These are phyloP conservation scores for Keithomyces neogunnii DNA, from an alignment of 2,329 filamentous ascomycete genomes.

Conservation along the genomic window DNA sequence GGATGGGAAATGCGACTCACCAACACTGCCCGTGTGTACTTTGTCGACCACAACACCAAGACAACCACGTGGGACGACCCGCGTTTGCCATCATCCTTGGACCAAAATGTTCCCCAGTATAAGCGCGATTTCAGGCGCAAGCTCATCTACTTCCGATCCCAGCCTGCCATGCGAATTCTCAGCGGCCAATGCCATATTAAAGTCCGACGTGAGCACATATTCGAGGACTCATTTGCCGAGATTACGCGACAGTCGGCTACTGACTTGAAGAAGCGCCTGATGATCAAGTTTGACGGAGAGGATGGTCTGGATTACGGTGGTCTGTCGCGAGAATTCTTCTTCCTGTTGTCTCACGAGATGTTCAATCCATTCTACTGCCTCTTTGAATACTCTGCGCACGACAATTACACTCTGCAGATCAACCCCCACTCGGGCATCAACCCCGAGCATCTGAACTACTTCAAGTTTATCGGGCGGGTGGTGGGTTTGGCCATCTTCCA, in stretches of 20 bases:
- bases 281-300: slow-evolving; percentile 99
- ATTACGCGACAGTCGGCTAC: slow-evolving; percentile 94
- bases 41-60: slow-evolving; percentile 99
- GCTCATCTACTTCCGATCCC: slow-evolving; percentile 97
- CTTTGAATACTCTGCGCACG: slow-evolving; percentile 98
- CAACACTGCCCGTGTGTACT: slow-evolving; percentile 95
- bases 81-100: slow-evolving; percentile 84
- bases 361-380: slow-evolving; percentile 99
- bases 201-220: slow-evolving; percentile 91
- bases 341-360: slow-evolving; percentile 98
- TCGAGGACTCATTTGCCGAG: slow-evolving; percentile 97
- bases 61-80: slow-evolving; percentile 99
- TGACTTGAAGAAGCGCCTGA: slow-evolving; percentile 94
- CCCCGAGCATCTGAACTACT: slow-evolving; percentile 98
- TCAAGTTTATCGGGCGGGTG: slow-evolving; percentile 98
- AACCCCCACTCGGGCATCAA: slow-evolving; percentile 99
- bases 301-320: slow-evolving; percentile 97
- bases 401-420: slow-evolving; percentile 99
- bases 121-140: slow-evolving; percentile 98
- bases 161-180: slow-evolving; percentile 89
- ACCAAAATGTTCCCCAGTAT: slow-evolving; percentile 98
- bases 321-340: slow-evolving; percentile 98
- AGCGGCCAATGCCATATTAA: slow-evolving; percentile 98
- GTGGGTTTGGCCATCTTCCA: slow-evolving; percentile 98
- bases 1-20: slow-evolving; percentile 99